A percentile compares a stretch with the other conserved stretches of the same genome.
Conservation (phyloP, 2,329 filamentous ascomycete genomes). For the Botrytis deweyae region DNA sequence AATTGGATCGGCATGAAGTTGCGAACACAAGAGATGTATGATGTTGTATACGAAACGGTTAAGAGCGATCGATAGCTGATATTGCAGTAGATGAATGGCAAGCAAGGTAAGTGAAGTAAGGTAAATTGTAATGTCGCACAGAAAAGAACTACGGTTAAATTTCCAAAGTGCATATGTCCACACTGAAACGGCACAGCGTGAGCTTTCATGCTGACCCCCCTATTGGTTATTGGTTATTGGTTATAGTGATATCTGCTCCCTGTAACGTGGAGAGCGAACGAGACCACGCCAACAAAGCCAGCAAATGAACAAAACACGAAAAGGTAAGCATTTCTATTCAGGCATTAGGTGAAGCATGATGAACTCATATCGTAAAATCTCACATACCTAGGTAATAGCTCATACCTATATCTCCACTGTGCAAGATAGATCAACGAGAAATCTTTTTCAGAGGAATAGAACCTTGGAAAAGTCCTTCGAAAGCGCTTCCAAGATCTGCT, state of each 20-base stretch:
- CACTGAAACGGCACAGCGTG: constrained; percentile 22
- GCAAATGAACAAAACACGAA: constrained; percentile 8
- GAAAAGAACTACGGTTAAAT: constrained; percentile 9
- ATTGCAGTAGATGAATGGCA: background rate
- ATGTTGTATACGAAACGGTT: constrained; percentile 13
- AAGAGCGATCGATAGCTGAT: background rate
- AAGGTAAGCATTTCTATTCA: constrained; percentile 12
- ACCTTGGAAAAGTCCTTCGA: background rate
- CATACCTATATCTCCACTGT: constrained; percentile 3
- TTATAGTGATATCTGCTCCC: constrained; percentile 17
- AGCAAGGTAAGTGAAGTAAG: background rate
- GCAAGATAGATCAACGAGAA: background rate
- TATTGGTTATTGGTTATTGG: constrained; percentile 13
- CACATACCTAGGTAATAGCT: background rate
- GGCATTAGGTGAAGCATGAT: constrained; percentile 2
- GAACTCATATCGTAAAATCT: constrained; percentile 15
- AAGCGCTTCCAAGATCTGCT: background rate
- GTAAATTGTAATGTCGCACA: constrained; percentile 14
- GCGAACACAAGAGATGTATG: constrained; percentile 5
- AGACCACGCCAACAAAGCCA: constrained; percentile 17
- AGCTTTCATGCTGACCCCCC: constrained; percentile 18
- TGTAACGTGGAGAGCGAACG: constrained; percentile 16
- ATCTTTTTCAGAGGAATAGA: background rate
- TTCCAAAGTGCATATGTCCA: constrained; percentile 1
- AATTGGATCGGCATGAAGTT: constrained; percentile 9